Evolutionary conservation across 2,329 filamentous ascomycete genomes (phyloP).

Genomic region (Macroventuria anomochaeta): DNA sequence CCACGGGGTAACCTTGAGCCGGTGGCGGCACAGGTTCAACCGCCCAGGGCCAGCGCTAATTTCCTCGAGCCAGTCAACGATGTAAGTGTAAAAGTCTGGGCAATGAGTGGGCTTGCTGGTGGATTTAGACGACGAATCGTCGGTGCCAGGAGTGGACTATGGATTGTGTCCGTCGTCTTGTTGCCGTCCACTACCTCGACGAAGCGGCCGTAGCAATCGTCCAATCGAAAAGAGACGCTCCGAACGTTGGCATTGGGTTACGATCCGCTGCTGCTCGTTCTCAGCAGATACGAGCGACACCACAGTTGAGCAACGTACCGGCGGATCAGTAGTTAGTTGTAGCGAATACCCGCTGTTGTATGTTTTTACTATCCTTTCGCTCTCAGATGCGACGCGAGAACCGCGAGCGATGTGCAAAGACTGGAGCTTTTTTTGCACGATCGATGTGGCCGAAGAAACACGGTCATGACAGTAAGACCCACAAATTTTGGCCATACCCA

Average conservation of each 20-base stretch:
- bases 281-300: neutral
- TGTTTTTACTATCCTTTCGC: too few species aligned
- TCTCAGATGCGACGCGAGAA: too few species aligned
- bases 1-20: conserved; percentile 36
- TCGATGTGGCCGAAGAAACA: too few species aligned
- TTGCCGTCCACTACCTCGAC: conserved; percentile 4
- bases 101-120: neutral
- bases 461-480: too few species aligned
- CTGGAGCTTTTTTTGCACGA: too few species aligned
- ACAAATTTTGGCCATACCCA: too few species aligned
- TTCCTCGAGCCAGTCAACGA: conserved; percentile 47
- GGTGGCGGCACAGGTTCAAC: conserved; percentile 34
- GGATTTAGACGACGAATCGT: conserved; percentile 9
- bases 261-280: conserved; percentile 3
- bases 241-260: conserved; percentile 8
- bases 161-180: conserved; percentile 13
- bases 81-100: conserved; percentile 22
- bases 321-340: too few species aligned
- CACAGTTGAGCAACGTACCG: neutral
- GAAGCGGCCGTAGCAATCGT: conserved; percentile 13
- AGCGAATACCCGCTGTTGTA: too few species aligned
- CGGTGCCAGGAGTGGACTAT: conserved; percentile 14
- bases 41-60: conserved; percentile 42
- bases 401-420: too few species aligned
- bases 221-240: conserved; percentile 7